Percentiles rank a stretch among this genome's conserved stretches.
These are phyloP conservation scores for Xylaria polymorpha DNA, from an alignment of 2,329 filamentous ascomycete species.

Conservation along the genomic window DNA sequence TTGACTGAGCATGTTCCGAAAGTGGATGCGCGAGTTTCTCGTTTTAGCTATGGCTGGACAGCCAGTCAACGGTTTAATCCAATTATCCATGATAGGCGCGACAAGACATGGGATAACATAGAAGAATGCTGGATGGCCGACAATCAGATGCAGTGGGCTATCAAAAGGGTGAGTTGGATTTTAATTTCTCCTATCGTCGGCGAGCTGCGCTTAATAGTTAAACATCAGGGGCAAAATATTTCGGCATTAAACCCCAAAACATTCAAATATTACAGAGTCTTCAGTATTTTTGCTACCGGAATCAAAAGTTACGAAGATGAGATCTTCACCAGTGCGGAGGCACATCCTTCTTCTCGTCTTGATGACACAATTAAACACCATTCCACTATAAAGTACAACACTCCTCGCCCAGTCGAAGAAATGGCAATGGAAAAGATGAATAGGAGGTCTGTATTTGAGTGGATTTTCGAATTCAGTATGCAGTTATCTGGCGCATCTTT, in stretches of 20 bases:
- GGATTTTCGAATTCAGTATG: background rate
- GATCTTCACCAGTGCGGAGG: background rate
- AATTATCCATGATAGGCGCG: background rate
- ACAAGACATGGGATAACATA: background rate
- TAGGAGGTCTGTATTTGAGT: too few species aligned
- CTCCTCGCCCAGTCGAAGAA: background rate
- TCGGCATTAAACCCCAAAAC: background rate
- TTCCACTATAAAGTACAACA: background rate
- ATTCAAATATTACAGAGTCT: too few species aligned
- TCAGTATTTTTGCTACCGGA: background rate
- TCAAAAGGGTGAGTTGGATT: background rate
- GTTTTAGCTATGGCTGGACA: background rate
- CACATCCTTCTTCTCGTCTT: background rate
- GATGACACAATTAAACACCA: background rate
- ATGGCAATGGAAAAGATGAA: background rate
- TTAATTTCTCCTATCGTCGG: background rate
- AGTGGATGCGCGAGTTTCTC: background rate
- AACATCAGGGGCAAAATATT: background rate
- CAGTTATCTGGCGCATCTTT: background rate
- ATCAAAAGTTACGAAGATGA: too few species aligned
- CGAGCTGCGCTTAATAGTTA: background rate
- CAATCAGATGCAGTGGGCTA: background rate
- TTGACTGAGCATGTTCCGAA: background rate
- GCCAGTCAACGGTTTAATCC: accelerated
- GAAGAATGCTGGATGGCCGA: background rate